Evolutionary conservation across 2,329 filamentous ascomycete species (phyloP).

Genomic region (Pseudocercospora eumusae): DNA sequence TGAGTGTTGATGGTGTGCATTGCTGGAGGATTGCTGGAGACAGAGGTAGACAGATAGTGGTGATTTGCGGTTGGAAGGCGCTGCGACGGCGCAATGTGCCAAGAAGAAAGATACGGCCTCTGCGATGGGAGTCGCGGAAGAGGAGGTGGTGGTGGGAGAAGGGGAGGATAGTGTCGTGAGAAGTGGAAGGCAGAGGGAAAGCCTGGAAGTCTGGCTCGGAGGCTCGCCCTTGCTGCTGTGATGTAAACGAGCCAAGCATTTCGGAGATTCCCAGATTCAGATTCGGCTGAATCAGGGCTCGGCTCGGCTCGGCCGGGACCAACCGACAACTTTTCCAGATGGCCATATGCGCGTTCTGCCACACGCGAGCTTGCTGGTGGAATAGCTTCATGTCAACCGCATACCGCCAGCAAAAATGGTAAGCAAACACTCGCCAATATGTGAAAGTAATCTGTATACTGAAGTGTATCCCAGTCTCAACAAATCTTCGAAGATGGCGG

Average conservation of each 20-base stretch:
- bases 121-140: not conserved
- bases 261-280: not conserved
- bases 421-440: no score
- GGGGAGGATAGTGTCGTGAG: slow-evolving; percentile 1
- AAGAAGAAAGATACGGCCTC: no score
- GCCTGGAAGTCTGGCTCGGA: not conserved
- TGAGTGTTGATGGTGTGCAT: not conserved
- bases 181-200: not conserved
- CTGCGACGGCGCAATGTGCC: not conserved
- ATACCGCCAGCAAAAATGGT: slow-evolving; percentile 16
- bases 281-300: not conserved
- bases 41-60: not conserved
- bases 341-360: not conserved
- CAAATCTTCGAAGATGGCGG: slow-evolving; percentile 31
- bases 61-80: not conserved
- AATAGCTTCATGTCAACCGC: not conserved
- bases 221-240: not conserved
- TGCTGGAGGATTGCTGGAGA: not conserved
- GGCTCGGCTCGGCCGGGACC: not conserved
- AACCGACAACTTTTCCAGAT: not conserved
- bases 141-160: not conserved
- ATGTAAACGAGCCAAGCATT: not conserved
- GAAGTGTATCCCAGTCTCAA: slow-evolving; percentile 21
- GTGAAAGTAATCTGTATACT: not conserved
- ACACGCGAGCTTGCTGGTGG: slow-evolving; percentile 6